These are phyloP conservation scores for Eucalyptus pumila DNA, from an alignment of 345 rosid genomes.

Conservation along the genomic window DNA sequence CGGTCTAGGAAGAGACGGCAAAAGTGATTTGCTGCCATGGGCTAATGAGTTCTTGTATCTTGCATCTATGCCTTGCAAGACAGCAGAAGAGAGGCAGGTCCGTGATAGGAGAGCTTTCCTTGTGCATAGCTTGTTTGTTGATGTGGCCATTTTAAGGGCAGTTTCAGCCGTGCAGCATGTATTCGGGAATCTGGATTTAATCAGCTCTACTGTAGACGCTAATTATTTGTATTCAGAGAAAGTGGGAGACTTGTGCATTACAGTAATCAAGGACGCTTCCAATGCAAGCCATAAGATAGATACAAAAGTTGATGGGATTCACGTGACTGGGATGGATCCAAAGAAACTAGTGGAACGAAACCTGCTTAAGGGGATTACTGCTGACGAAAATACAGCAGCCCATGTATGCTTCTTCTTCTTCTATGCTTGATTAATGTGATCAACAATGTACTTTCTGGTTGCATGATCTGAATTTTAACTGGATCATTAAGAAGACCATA, in stretches of 20 bases:
- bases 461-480: neutral
- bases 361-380: slow-evolving; percentile 92
- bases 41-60: slow-evolving; percentile 58
- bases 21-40: slow-evolving; percentile 75
- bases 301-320: slow-evolving; percentile 86
- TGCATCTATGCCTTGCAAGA: slow-evolving; percentile 85
- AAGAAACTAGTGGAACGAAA: slow-evolving; percentile 60
- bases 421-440: neutral
- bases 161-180: slow-evolving; percentile 60
- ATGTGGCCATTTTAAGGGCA: slow-evolving; percentile 78
- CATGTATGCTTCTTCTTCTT: slow-evolving; percentile 48
- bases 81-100: slow-evolving; percentile 85
- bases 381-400: slow-evolving; percentile 94
- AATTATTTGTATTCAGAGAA: slow-evolving; percentile 37
- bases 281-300: slow-evolving; percentile 76
- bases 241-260: slow-evolving; percentile 65
- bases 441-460: neutral
- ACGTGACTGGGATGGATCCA: slow-evolving; percentile 47
- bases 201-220: slow-evolving; percentile 3
- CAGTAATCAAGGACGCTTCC: slow-evolving; percentile 47
- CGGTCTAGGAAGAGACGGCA: slow-evolving; percentile 81
- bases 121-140: slow-evolving; percentile 91
- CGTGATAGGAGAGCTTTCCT: slow-evolving; percentile 95
- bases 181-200: slow-evolving; percentile 21
- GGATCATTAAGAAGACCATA: neutral